Evolutionary conservation across 306 rosid species (phyloP), one percentile per base, ranked within the genome.

Genomic region (Vigna nakashimae): DNA sequence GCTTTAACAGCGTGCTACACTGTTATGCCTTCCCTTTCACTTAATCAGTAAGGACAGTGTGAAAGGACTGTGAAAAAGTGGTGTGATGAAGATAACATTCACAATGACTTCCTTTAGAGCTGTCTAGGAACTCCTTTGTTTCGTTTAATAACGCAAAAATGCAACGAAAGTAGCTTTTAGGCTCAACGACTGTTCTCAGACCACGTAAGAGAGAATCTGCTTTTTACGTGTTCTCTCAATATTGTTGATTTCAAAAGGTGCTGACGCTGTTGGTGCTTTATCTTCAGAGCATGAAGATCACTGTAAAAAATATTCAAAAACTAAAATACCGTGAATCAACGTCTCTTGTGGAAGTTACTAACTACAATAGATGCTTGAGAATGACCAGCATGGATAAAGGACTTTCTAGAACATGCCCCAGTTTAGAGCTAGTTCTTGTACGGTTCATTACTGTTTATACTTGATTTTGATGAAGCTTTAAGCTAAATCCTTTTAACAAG

Each of bases 151-250:
- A 52, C 65, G 40, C 45, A 70, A 60, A 63, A 60, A 74, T 62
- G 16, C 14, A 32, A 75, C 50, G 13, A 79, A 76, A 83, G 86
- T 73, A 18, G 74, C 87, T 83, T 88, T 87, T 81, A 71, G 55
- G 32, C 76, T 45, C 63, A 42, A 79, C 88, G 48, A 65, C n/a
- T 73, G 64, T 8, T 55, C 49, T 36, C 45, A 75, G 4, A 71
- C 84, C 89, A 73, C 89, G 83, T 70, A 77, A 49, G 69, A 79
- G 69, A 81, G 92, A 84, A 78, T 87, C 88, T 72, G 73, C 92
- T 87, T 83, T 90, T 80, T 76, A 56, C 84, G 83, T 63, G 57
- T 58, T 18, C 43, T 60, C 67, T 59, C 70, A 52, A 17, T 17
- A 7, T 77, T 52, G 8, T 64, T 50, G 17, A 74, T 79, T 24